Base-by-base conservation (phyloP, 441 rosid genomes). In the Pelargonium myrrhifolium region DNA sequence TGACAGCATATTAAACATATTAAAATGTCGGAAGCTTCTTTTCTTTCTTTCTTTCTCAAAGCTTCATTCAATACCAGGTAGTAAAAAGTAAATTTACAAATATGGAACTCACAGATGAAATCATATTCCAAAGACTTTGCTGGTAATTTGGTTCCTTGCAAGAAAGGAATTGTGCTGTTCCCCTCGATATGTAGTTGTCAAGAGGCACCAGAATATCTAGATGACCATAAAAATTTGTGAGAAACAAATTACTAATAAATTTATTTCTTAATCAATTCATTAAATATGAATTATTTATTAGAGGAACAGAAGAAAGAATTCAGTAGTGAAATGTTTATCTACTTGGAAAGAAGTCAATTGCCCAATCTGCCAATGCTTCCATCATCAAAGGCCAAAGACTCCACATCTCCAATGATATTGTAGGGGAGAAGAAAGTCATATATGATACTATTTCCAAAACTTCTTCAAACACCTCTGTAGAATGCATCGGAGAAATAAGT, bases 401-500 rank as follows among this genome's bases (percentile, higher is more conserved):
- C 99, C 99, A 95, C 99, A 95, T 92, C 17, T 90, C 97, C 78
- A 86, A 26, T 26, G 99, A 88, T 84, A 94, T 88, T 3, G 94
- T 85, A n/a, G 99, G 99, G 67, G 98, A 86, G 76, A 85, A 92
- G 55, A 91, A 89, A 73, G 99, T 92, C 92, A 94, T 88, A 72
- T 85, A 87, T 55, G 98, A 92, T 60, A 90, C 92, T 70, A 94
- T 92, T 82, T 94, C 99, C 89, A 92, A 76, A 75, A 94, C 94
- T 83, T 94, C 99, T 86, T 94, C 99, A 80, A 87, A 92, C 67
- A 94, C 96, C 89, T 94, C 99, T 91, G 88, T 71, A 63, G n/a
- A 80, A 72, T 53, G 51, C 26, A 70, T 2, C 66, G 40, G 14
- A 73, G 1, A 59, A n/a, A 53, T 67, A 60, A 51, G 70, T 22